phyloP scores from a whole-genome alignment of 352 stramenopile genomes.

The Globisporangium nunn region DNA sequence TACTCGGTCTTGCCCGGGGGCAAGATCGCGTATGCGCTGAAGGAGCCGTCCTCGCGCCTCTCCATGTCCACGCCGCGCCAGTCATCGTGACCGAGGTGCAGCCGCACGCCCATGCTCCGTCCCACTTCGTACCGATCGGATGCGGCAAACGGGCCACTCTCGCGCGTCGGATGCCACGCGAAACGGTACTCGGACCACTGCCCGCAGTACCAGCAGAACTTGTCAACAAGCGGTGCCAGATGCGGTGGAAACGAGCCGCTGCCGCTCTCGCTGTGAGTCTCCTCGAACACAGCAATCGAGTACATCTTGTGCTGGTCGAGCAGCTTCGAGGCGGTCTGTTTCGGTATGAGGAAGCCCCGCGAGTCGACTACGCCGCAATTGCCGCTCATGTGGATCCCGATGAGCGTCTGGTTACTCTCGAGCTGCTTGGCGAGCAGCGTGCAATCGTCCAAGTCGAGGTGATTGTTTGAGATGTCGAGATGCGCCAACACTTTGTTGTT shows the following conservation, averaged over 20 bases:
- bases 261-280: conserved; percentile 52
- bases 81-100: conserved; percentile 67
- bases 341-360: conserved; percentile 55
- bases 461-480: conserved; percentile 70
- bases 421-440: conserved; percentile 49
- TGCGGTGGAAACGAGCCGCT: conserved; percentile 42
- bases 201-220: conserved; percentile 75
- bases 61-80: conserved; percentile 68
- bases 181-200: conserved; percentile 75
- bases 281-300: conserved; percentile 67
- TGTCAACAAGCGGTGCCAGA: conserved; percentile 44
- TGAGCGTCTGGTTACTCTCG: conserved; percentile 63
- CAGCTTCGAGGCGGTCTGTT: conserved; percentile 26
- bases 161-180: conserved; percentile 38
- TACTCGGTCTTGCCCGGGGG: conserved; percentile 70
- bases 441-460: conserved; percentile 55
- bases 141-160: conserved; percentile 29
- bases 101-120: conserved; percentile 29
- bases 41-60: conserved; percentile 43
- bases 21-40: conserved; percentile 50
- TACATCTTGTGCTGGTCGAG: conserved; percentile 74
- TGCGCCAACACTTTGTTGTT: conserved; percentile 76
- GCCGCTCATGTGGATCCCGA: conserved; percentile 70
- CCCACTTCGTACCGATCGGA: conserved; percentile 27
- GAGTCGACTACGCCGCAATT: conserved; percentile 67